phyloP scores from a whole-genome alignment of 345 rosid species.

The Carallia pectinifolia region DNA sequence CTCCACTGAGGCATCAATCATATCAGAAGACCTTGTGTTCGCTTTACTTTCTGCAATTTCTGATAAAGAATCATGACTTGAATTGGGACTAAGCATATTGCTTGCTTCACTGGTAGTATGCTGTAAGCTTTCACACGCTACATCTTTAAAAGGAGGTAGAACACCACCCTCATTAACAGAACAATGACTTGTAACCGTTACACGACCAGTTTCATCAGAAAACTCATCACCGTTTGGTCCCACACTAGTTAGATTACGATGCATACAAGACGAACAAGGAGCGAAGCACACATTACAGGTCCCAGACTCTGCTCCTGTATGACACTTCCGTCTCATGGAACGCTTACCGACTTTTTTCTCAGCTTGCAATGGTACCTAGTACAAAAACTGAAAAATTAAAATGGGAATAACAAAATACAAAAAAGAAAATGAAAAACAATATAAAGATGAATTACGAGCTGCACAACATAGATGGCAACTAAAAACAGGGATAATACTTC shows the following conservation, averaged over 20 bases:
- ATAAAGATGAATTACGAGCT: too few relatives aligned
- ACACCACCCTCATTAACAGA: constrained; percentile 51
- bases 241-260: constrained; percentile 43
- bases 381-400: not conserved
- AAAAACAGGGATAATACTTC: too few relatives aligned
- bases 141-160: not conserved
- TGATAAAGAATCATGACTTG: constrained; percentile 56
- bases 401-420: too few relatives aligned
- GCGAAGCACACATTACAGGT: constrained; percentile 77
- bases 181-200: constrained; percentile 47
- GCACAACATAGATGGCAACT: too few relatives aligned
- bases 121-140: too few relatives aligned
- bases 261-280: constrained; percentile 87
- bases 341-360: constrained; percentile 32
- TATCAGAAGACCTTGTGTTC: constrained; percentile 39
- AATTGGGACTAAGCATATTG: constrained; percentile 43
- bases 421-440: too few relatives aligned
- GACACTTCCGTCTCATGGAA: constrained; percentile 49
- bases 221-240: constrained; percentile 55
- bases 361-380: constrained; percentile 37
- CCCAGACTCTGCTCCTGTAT: constrained; percentile 57
- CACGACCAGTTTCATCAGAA: constrained; percentile 63
- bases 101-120: constrained; percentile 60
- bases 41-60: constrained; percentile 65
- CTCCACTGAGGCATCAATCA: constrained; percentile 41